Base-by-base conservation (phyloP, 83 land plant species). In the Thuja plicata region DNA sequence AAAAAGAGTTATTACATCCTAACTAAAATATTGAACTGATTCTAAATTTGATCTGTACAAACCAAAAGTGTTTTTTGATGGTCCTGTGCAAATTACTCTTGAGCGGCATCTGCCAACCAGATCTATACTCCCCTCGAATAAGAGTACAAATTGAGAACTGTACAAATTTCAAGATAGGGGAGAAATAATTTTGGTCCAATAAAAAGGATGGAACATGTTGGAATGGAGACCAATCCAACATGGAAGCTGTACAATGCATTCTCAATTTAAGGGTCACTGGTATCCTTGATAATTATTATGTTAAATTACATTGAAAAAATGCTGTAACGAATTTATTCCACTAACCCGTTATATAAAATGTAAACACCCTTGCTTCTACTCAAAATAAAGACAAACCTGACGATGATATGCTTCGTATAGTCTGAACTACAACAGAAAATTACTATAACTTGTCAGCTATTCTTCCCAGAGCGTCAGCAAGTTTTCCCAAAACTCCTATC, bases 391-490 rank as follows among this genome's bases (percentile, higher is more conserved):
- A n/a, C n/a, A 32, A 84, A 84, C 86, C 43, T 48, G 54, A 48
- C 30, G 86, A 84, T 30, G 12, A 48, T 50, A 84, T 84, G 55
- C 5, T 19, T 34, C 15, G 57, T 48, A 84, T 84, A 30, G 16
- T 48, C 50, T 46, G 19, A 84, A 50, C 34, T 35, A 60, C 78
- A 43, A 16, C 13, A 11, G 54, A 85, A 54, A 37, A 87, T 66
- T 52, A 70, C 90, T 94, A 94, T 71, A 95, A 90, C 52, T 94
- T 95, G 62, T 95, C 96, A 19, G 96, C 94, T 30, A 95, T 95
- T 90, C 92, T 89, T 13, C 92, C 93, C 21, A 95, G 34, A 30
- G 96, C 94, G 86, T 95, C 96, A 11, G 96, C 96, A 70, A 95
- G 90, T 82, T 94, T 95, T 83, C 88, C 88, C 24, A 95, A 94